Evolutionary conservation across 495 filamentous ascomycete species (phyloP), one percentile per base, ranked within the genome.

Genomic region (Xylaria bambusicola): DNA sequence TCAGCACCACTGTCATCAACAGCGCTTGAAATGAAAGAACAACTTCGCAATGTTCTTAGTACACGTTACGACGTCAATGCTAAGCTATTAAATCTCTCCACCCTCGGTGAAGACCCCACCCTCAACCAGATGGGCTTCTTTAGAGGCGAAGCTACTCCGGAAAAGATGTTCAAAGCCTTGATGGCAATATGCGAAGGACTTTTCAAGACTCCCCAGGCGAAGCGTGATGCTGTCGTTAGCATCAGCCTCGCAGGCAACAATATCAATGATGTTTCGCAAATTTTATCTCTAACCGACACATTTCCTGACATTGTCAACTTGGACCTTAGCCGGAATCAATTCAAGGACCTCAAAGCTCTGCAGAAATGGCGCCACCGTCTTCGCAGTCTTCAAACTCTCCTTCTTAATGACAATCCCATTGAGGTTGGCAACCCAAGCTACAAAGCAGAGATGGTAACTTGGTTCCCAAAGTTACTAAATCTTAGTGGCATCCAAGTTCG

Each of bases 161-260:
- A 87, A 47, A 98, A 97, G 68, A 87, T 97, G 58, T 97, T 97
- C 74, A 88, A 88, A 36, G 93, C 88, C 2, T 77, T 97, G 29
- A 92, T 97, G 87, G 85, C 84, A 55, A 81, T 96, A 33, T 89
- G 87, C 69, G 86, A 90, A 31, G 73, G 82, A 63, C 78, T 85
- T 26, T 94, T 94, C 75, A 82, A 82, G 60, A 84, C 74, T 26
- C 49, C 80, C 4, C 73, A 87, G 17, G 80, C 85, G 29, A 90
- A 91, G 68, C 81, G 83, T 24, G 85, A 91, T 26, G 86, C 86
- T 4, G 82, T 98, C 23, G 74, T 85, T 51, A 90, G 89, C 56
- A 84, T 97, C 62, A 87, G 86, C 17, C 81, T 98, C 5, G 86
- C 86, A 24, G 80, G 86, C 64, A 97, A 97, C 63, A 80, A 83